These are phyloP conservation scores for Nakazawaea laoshanensis DNA, from an alignment of 805 yeast species.

Conservation along the genomic window DNA sequence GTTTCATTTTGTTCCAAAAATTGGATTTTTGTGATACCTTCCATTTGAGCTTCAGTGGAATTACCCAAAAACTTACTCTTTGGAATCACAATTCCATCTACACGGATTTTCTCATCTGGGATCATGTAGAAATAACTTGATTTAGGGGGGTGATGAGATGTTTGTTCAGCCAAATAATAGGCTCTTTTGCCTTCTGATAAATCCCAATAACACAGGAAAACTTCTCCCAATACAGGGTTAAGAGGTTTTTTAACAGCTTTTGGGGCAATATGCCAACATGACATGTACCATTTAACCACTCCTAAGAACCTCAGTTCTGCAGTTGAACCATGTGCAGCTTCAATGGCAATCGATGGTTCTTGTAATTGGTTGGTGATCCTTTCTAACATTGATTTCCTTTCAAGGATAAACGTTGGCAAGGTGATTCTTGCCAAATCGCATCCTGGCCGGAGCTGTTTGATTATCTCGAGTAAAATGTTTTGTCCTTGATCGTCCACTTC, in stretches of 20 bases:
- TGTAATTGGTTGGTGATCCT: conserved; percentile 84
- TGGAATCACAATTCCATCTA: conserved; percentile 86
- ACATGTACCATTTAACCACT: conserved; percentile 81
- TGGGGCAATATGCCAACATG: conserved; percentile 98
- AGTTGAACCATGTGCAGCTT: conserved; percentile 55
- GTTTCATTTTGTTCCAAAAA: conserved; percentile 46
- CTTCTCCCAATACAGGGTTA: conserved; percentile 91
- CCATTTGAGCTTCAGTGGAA: conserved; percentile 96
- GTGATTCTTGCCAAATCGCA: conserved; percentile 86
- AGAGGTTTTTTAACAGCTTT: conserved; percentile 97
- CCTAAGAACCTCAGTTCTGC: conserved; percentile 61
- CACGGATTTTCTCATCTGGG: conserved; percentile 74
- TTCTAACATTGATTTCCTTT: conserved; percentile 93
- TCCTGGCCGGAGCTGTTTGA: conserved; percentile 88
- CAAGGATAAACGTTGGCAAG: conserved; percentile 89
- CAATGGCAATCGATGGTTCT: conserved; percentile 66
- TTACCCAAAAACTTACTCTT: conserved; percentile 86
- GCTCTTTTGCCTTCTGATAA: conserved; percentile 60
- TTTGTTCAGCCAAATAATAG: conserved; percentile 86
- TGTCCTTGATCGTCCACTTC: conserved; percentile 90
- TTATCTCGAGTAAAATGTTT: conserved; percentile 77
- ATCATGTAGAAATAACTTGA: conserved; percentile 85
- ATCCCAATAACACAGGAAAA: conserved; percentile 90
- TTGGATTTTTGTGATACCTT: conserved; percentile 70
- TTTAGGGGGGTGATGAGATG: conserved; percentile 98